These are phyloP conservation scores for Beauveria sp. DNA, from an alignment of 2,329 filamentous ascomycete genomes.

Conservation along the genomic window DNA sequence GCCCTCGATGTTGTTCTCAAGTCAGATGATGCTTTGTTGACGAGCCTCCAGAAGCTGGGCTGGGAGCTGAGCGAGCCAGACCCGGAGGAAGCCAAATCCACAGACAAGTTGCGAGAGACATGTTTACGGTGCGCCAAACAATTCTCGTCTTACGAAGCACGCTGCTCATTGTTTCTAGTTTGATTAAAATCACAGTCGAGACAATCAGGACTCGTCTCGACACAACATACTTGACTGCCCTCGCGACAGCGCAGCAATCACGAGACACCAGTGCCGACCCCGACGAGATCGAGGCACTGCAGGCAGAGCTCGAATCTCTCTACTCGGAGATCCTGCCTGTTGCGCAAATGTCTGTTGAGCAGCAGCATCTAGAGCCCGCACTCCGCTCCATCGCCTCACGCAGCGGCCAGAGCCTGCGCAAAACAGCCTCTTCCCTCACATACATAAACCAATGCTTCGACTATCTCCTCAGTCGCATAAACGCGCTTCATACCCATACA, in stretches of 20 bases:
- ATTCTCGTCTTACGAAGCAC: neutral
- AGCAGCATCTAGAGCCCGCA: constrained; percentile 58
- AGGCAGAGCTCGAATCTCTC: constrained; percentile 60
- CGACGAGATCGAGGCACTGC: constrained; percentile 42
- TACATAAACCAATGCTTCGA: constrained; percentile 47
- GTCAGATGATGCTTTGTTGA: constrained; percentile 58
- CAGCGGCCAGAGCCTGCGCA: constrained; percentile 35
- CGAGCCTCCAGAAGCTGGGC: constrained; percentile 58
- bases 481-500: constrained; percentile 32
- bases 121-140: constrained; percentile 39
- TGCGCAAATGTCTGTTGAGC: constrained; percentile 62
- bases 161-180: constrained; percentile 21
- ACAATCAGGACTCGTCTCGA: constrained; percentile 46
- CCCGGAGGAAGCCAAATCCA: constrained; percentile 42
- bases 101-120: constrained; percentile 51
- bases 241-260: constrained; percentile 23
- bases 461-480: constrained; percentile 41
- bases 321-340: constrained; percentile 63
- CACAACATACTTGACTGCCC: constrained; percentile 44
- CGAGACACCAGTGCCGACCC: constrained; percentile 20
- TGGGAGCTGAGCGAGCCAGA: constrained; percentile 49
- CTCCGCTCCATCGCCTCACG: constrained; percentile 36
- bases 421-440: constrained; percentile 38
- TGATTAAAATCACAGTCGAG: constrained; percentile 52
- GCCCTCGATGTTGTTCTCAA: constrained; percentile 43